Evolutionary conservation across 2,329 filamentous ascomycete species (phyloP).

Genomic region (Amylocarpus encephaloides): DNA sequence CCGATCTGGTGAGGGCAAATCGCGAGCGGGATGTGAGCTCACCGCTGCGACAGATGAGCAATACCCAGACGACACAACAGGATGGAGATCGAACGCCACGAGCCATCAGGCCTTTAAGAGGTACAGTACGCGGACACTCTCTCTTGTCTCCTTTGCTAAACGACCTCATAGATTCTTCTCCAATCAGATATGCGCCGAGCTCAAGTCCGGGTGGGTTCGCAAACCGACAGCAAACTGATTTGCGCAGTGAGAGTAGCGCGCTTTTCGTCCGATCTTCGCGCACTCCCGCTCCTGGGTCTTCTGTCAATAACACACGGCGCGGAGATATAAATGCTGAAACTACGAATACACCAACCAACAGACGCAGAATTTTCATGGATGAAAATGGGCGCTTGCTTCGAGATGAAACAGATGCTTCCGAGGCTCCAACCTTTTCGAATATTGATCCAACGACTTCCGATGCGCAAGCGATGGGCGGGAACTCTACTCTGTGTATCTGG

Average conservation of each 20-base stretch:
- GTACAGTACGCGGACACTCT: constrained; percentile 39
- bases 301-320: constrained; percentile 56
- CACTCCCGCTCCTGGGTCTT: constrained; percentile 44
- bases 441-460: constrained; percentile 82
- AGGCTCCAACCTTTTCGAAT: constrained; percentile 55
- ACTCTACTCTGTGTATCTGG: constrained; percentile 82
- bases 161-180: constrained; percentile 69
- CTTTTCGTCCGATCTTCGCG: constrained; percentile 69
- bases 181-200: constrained; percentile 83
- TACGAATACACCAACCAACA: constrained; percentile 45
- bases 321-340: constrained; percentile 85
- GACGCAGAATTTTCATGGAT: constrained; percentile 50
- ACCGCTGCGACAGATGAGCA: constrained; percentile 52
- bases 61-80: constrained; percentile 45
- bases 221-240: constrained; percentile 52
- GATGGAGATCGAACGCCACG: constrained; percentile 66
- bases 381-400: constrained; percentile 52
- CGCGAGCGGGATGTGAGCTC: constrained; percentile 47
- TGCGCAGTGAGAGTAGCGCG: constrained; percentile 77
- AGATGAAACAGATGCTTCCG: constrained; percentile 47
- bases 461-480: constrained; percentile 78
- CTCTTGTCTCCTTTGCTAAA: background rate
- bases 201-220: constrained; percentile 64
- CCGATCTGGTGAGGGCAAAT: constrained; percentile 34
- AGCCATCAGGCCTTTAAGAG: constrained; percentile 54